Evolutionary conservation across 2,329 filamentous ascomycete genomes (phyloP), one percentile per base, ranked within the genome.

Genomic region (Epicoccum sorghinum): DNA sequence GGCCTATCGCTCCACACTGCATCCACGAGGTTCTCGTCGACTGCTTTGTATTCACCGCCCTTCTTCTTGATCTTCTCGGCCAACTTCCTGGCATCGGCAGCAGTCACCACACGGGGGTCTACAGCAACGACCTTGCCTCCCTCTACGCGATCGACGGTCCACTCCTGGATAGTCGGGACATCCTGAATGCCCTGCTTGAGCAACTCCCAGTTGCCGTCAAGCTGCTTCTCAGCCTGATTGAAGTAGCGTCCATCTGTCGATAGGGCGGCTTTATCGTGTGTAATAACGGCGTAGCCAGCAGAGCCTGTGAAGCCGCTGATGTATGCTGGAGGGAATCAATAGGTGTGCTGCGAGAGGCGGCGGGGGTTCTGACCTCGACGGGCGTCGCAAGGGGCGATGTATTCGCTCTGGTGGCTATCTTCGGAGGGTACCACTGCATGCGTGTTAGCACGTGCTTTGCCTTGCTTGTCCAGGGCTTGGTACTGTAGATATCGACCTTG

Each of bases 161-260:
- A 99, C 75, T 98, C 95, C 72, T 97, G 91, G 90, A 95, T 99
- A 0, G 93, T 98, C 1, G 91, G 93, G 8, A 97, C 92, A 75
- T 96, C 91, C 70, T 95, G 90, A 42, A 96, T 82, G 5, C 95
- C 95, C 69, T 96, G 91, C 79, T 97, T 99, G 58, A 99, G 80
- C 36, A 99, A 81, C 44, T 85, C 80, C 95, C 95, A 99, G 75
- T 98, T 98, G 67, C 77, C 79, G 74, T 98, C 95, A 27, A 99
- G 85, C 75, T 99, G 91, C 68, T 93, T 90, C 58, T 87, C 81
- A 24, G 95, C 95, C 76, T 99, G 95, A 78, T 96, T 98, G 82
- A 98, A 99, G 77, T 99, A 99, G 62, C 95, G 88, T 27, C 95
- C 95, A 73, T 99, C 95, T 27, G 95, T 99, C 10, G 95, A 91